phyloP scores from a whole-genome alignment of 169 alveolate species.

The Plasmodium gaboni region DNA sequence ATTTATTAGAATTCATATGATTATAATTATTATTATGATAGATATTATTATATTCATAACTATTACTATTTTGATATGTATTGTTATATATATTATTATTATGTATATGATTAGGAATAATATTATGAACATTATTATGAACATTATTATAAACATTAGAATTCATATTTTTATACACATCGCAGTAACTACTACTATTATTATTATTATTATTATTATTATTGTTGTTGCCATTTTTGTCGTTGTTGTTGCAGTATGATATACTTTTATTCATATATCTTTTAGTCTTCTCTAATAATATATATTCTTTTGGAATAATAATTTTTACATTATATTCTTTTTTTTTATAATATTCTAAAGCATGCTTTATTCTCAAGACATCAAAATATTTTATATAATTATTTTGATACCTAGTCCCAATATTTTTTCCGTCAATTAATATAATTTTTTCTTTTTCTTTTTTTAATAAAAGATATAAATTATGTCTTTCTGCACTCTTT shows the following conservation, averaged over 20 bases:
- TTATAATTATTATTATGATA: too few species aligned
- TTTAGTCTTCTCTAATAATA: background rate
- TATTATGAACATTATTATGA: background rate
- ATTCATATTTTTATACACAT: background rate
- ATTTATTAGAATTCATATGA: too few species aligned
- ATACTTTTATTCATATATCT: background rate
- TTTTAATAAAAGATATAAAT: background rate
- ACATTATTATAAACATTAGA: background rate
- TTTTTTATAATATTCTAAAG: slow-evolving; percentile 23
- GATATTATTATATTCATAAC: too few species aligned
- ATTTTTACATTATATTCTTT: slow-evolving; percentile 35
- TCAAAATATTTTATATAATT: slow-evolving; percentile 61
- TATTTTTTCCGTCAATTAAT: slow-evolving; percentile 53
- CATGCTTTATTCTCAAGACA: slow-evolving; percentile 36
- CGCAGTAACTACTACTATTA: background rate
- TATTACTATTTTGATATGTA: background rate
- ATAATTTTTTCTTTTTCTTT: slow-evolving; percentile 1
- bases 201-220: background rate
- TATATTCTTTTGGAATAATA: slow-evolving; percentile 40
- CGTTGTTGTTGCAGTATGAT: too few species aligned
- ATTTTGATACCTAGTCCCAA: slow-evolving; percentile 49
- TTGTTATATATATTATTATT: background rate
- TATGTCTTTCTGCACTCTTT: background rate
- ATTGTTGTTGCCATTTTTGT: background rate
- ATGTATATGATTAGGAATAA: background rate